Evolutionary conservation across 148 eudicot species (phyloP), one percentile per base, ranked within the genome.

Genomic region (Nepenthes gracilis): DNA sequence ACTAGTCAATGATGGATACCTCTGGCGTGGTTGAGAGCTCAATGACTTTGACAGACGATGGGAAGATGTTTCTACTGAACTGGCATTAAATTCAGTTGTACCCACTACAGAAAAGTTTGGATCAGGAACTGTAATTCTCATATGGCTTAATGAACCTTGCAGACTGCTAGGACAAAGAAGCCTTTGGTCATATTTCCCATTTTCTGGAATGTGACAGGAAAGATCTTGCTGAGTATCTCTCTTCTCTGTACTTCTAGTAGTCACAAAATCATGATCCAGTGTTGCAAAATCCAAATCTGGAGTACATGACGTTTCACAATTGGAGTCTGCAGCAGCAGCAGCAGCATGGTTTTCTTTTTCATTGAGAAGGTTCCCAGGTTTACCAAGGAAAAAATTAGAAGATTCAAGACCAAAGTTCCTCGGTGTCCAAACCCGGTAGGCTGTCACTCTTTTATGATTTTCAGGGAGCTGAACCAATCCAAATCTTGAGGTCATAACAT

Each of bases 381-480:
- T 71, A 36, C 54, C 65, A 34, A 57, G 38, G 52, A 60, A 36
- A 57, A 76, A 50, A 61, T 62, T 64, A 58, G 86, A 74, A 47
- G 81, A 71, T 58, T 74, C 81, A 40, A 68, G 76, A 62, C 77
- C 70, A 68, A 77, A 79, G 66, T 84, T 89, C 15, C 82, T 69
- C 64, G 75, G 69, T 12, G 96, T 86, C 96, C 96, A 93, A 74
- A 83, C 75, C 65, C 97, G 76, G 69, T 86, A 84, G 14, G 72
- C 92, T 72, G 79, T 69, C 36, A 83, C 81, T 78, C 74, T 82
- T 34, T 84, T 84, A 59, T 65, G 84, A 64, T 74, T 78, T 74
- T 93, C 96, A 38, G 82, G 64, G 70, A 77, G 72, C 61, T 81
- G 73, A 77, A 79, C 89, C 84, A 93, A 73, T 47, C 90, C 92